Base-by-base conservation (phyloP, 768 basidiomycete genomes). In the Neoboletus magnificus region DNA sequence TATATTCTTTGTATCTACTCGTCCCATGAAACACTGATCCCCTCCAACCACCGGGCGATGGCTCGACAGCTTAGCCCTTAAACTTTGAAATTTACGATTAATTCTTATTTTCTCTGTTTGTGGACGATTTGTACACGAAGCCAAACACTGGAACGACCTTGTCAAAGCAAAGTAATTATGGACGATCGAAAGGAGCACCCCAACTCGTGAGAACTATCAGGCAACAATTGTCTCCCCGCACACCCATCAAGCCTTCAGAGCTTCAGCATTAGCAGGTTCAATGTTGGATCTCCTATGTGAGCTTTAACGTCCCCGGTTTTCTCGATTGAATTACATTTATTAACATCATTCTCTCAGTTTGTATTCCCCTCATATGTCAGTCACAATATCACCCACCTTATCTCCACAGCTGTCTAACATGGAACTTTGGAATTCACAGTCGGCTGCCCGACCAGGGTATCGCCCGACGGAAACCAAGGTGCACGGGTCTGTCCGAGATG, bases 401-500 rank as follows among this genome's bases (percentile, higher is more conserved):
- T 43, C 53, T 55, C 59, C 57, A 52, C 56, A 60, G 52, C 40
- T 47, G 41, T 55, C 49, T 60, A 37, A 61, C 53, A 23, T 42
- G 58, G 42, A 7, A 9, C 27, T 15, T 11, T 6, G 37, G 33
- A 39, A 44, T 43, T 49, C 48, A 15, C 61, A 91, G 89, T 87
- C 62, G 88, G 88, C 42, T 86, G 85, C 68, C 78, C 81, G 50
- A 83, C 82, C 32, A 81, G 72, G 58, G 63, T 87, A 57, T 82
- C 80, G 58, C 77, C 83, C 11, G 77, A 83, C 29, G 81, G 79
- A 23, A 74, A 80, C 48, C 75, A 77, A 50, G 77, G 73, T 10
- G 69, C 81, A 22, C 77, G 82, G 49, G 64, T 86, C 49, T 91
- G 89, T 63, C 89, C 89, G 16, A 77, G 81, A 49, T 91, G 89